These are phyloP conservation scores for Fraxinus paxiana DNA, from an alignment of 305 asterid genomes.

Conservation along the genomic window DNA sequence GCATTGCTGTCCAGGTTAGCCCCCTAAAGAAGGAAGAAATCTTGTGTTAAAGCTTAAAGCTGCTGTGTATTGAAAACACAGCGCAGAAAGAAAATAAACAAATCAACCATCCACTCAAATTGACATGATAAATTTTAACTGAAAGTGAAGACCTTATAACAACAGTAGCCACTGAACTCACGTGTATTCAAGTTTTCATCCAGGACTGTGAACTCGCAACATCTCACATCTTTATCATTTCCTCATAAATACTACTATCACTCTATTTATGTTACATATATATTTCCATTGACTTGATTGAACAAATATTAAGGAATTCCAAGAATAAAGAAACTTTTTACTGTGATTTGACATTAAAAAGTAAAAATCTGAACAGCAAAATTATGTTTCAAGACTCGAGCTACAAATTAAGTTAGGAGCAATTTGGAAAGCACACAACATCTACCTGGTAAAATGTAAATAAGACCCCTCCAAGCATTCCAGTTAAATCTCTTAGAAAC, in stretches of 20 bases:
- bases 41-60: conserved; percentile 10
- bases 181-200: neutral
- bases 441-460: conserved; percentile 89
- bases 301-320: neutral
- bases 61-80: neutral
- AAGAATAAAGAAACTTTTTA: neutral
- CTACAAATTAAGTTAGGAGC: neutral
- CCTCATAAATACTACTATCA: neutral
- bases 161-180: neutral
- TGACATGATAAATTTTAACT: neutral
- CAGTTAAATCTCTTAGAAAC: conserved; percentile 92
- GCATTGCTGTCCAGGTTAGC: conserved; percentile 90
- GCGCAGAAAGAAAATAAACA: neutral
- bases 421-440: conserved; percentile 11
- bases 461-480: conserved; percentile 90
- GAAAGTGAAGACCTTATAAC: neutral
- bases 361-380: neutral
- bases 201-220: neutral
- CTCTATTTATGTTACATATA: neutral
- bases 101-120: neutral
- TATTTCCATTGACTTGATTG: neutral
- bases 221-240: neutral
- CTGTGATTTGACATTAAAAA: neutral
- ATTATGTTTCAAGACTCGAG: neutral
- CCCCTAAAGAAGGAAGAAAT: conserved; percentile 47